Percentiles rank a stretch among this genome's conserved stretches.
Conservation (phyloP, 441 rosid genomes). For the Bocquillonia castaneifolia region DNA sequence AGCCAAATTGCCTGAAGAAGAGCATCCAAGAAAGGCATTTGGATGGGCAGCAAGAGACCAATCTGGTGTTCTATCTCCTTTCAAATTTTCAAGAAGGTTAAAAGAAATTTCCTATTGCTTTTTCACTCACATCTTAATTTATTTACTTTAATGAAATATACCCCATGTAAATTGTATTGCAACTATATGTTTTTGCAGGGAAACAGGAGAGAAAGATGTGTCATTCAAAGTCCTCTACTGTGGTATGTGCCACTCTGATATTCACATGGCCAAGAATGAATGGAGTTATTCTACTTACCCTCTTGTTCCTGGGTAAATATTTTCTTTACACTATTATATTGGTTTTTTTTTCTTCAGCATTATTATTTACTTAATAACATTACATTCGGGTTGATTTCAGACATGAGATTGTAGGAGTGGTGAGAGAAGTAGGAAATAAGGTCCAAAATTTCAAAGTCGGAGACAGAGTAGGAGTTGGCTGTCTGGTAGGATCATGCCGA, state of each 20-base stretch:
- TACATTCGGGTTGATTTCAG: background rate
- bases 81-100: slow-evolving; percentile 22
- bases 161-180: background rate
- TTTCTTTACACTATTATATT: background rate
- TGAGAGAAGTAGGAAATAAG: slow-evolving; percentile 28
- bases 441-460: slow-evolving; percentile 37
- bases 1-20: slow-evolving; percentile 13
- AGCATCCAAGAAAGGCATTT: slow-evolving; percentile 6
- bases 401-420: slow-evolving; percentile 30
- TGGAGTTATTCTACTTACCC: slow-evolving; percentile 19
- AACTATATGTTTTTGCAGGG: background rate
- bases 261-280: slow-evolving; percentile 25
- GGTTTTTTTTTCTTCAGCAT: background rate
- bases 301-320: slow-evolving; percentile 24
- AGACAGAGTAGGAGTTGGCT: slow-evolving; percentile 43
- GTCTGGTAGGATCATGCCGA: slow-evolving; percentile 38
- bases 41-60: slow-evolving; percentile 27
- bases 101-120: no score
- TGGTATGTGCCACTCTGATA: slow-evolving; percentile 25
- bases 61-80: slow-evolving; percentile 21
- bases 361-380: background rate
- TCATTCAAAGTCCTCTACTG: slow-evolving; percentile 19
- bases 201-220: slow-evolving; percentile 26
- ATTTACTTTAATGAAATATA: no score
- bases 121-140: no score